Base-by-base conservation (phyloP, 352 stramenopile genomes). In the Globisporangium viniferum region DNA sequence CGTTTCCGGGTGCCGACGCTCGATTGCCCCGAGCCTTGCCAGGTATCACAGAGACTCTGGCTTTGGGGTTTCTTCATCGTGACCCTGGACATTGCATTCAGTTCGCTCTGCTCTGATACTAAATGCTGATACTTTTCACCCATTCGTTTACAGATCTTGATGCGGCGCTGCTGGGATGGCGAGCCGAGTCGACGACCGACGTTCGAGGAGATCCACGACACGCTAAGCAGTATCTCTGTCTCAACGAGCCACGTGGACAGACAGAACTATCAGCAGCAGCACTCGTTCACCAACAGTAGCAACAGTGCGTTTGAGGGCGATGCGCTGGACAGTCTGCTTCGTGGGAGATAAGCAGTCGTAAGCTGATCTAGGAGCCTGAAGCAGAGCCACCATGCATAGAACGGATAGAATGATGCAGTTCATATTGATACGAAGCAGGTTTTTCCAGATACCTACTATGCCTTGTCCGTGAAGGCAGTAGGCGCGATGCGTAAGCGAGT, bases 1-100 rank as follows among this genome's bases (percentile, higher is more conserved):
- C 78, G 89, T n/a, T 89, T 93, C 41, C 72, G 76, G 10, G 66
- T 96, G n/a, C 87, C 87, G 35, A 91, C 85, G 8, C 71, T 89
- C 31, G 84, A 95, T 62, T 92, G 81, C 24, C 86, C 85, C 0
- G 68, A 74, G 18, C 57, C 79, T 35, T 92, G 82, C 27, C 81
- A 89, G 70, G 73, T 88, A 71, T 18, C 9, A 22, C n/a, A 20
- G 5, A 48, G 22, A 3, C 36, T 44, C 36, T 15, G 29, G 20
- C 10, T 66, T 27, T 10, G 14, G 12, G 3, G 24, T 24, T 31
- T 31, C 29, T 31, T 31, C 29, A 31, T 31, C 29, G 29, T 31
- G 29, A 31, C 29, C 29, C 29, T 31, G 29, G 29, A 31, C 29
- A 31, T 31, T 31, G 29, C 29, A 31, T 31, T 31, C 29, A 31